phyloP scores from a whole-genome alignment of 2,329 filamentous ascomycete species.

The Lasiodiplodia gonubiensis region DNA sequence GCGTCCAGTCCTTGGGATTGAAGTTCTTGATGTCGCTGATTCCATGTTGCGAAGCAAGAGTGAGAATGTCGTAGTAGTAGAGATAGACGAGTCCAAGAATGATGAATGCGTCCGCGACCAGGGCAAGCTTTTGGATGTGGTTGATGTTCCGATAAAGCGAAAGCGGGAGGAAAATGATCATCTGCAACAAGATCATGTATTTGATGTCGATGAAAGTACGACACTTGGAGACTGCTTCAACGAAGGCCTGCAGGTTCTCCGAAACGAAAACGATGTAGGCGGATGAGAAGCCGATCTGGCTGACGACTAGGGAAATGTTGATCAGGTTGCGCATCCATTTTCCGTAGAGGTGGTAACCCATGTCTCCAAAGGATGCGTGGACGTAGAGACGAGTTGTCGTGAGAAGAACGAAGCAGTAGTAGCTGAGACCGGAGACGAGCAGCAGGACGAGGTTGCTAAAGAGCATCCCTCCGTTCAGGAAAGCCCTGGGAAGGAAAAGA shows the following conservation, averaged over 20 bases:
- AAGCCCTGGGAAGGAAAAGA: slow-evolving; percentile 88
- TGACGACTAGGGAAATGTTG: slow-evolving; percentile 88
- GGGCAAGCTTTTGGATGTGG: slow-evolving; percentile 92
- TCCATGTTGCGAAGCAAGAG: slow-evolving; percentile 73
- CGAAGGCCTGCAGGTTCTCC: slow-evolving; percentile 93
- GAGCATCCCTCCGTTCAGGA: slow-evolving; percentile 94
- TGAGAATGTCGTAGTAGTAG: slow-evolving; percentile 92
- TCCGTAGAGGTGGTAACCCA: slow-evolving; percentile 90
- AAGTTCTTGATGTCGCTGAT: slow-evolving; percentile 87
- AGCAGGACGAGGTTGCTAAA: slow-evolving; percentile 95
- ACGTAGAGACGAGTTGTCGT: slow-evolving; percentile 85
- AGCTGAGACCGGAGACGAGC: slow-evolving; percentile 82
- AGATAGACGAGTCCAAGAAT: slow-evolving; percentile 89
- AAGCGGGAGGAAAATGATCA: slow-evolving; percentile 92
- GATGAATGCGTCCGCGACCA: slow-evolving; percentile 94
- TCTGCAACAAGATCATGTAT: slow-evolving; percentile 90
- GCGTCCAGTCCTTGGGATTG: slow-evolving; percentile 89
- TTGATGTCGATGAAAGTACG: slow-evolving; percentile 83
- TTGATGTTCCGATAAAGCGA: slow-evolving; percentile 95
- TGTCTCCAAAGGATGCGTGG: slow-evolving; percentile 95
- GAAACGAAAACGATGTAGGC: slow-evolving; percentile 98
- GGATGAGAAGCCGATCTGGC: slow-evolving; percentile 91
- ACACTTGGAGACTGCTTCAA: slow-evolving; percentile 89
- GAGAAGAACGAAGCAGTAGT: slow-evolving; percentile 95
- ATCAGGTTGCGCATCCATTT: slow-evolving; percentile 88